Evolutionary conservation across 2,329 filamentous ascomycete species (phyloP), one percentile per base, ranked within the genome.

Genomic region (Aspergillus calidoustus): DNA sequence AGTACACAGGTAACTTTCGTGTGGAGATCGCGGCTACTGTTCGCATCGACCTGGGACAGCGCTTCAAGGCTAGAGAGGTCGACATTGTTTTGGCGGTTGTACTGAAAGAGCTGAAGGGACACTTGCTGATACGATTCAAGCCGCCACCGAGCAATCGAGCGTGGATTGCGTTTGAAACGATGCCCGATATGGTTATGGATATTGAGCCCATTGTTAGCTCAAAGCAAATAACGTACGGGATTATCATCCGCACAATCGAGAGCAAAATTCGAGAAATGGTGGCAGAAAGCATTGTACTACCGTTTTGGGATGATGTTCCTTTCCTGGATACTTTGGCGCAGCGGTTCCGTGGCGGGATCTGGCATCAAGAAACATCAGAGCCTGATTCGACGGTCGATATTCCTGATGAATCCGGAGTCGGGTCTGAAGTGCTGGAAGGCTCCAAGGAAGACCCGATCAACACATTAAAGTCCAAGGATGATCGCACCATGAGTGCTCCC

Each of bases 201-300:
- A 92, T 98, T 48, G 93, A 98, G 74, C 95, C 95, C 3, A 93
- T 99, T 68, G 93, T 99, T 54, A 97, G 93, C 79, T 91, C 93
- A 15, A 88, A 94, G 61, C 94, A 98, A 74, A 97, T 99, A 66
- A 98, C 95, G 0, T 98, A 97, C 76, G 91, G 90, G 1, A 86
- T 97, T 62, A 95, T 99, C 59, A 84, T 98, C 13, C 88, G 93
- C 54, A 92, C 96, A 64, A 98, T 99, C 62, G 95, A 99, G 77
- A 96, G 91, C 72, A 86, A 93, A 54, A 97, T 99, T 74, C 91
- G 96, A 71, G 93, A 97, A 76, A 93, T 97, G 8, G 85, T 99
- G 63, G 91, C 91, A 9, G 95, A 99, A 78, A 97, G 93, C 1
- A 77, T 98, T 22, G 95, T 99, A 2, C 82, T 90, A 59, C 95